Percentiles rank a stretch among this genome's conserved stretches.
Conservation (phyloP, 2,329 filamentous ascomycete genomes). For the Tricladium varicosporioides region DNA sequence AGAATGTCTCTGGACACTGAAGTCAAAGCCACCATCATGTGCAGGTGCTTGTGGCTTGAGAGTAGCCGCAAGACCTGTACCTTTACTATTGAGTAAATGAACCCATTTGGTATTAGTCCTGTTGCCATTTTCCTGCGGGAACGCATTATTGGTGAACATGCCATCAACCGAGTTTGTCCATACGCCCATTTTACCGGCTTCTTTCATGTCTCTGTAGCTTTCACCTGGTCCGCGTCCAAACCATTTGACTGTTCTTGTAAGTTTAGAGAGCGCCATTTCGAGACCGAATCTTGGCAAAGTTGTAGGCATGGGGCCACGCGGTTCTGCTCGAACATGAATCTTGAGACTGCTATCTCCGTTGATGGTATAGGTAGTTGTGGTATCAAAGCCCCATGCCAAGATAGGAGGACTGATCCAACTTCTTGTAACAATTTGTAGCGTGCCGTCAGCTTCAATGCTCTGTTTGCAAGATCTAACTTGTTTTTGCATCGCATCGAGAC, state of each 20-base stretch:
- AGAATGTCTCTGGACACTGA: slow-evolving; percentile 49
- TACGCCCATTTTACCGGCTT: slow-evolving; percentile 55
- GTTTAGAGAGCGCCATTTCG: slow-evolving; percentile 47
- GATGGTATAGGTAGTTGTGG: slow-evolving; percentile 47
- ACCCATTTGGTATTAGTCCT: slow-evolving; percentile 60
- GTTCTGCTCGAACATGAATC: slow-evolving; percentile 46
- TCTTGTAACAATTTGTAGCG: slow-evolving; percentile 1
- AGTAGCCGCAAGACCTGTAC: slow-evolving; percentile 23
- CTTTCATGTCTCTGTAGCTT: slow-evolving; percentile 66
- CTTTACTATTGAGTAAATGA: slow-evolving; percentile 32
- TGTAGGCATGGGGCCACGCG: slow-evolving; percentile 48
- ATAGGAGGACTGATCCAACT: slow-evolving; percentile 9
- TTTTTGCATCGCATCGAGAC: slow-evolving; percentile 7
- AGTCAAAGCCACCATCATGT: slow-evolving; percentile 36
- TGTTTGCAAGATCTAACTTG: slow-evolving; percentile 3
- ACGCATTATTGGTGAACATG: slow-evolving; percentile 60
- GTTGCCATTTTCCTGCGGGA: slow-evolving; percentile 68
- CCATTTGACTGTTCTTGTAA: slow-evolving; percentile 53
- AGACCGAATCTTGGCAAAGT: slow-evolving; percentile 63
- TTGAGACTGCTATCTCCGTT: slow-evolving; percentile 41
- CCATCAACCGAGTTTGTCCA: slow-evolving; percentile 47
- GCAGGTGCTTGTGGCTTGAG: slow-evolving; percentile 15
- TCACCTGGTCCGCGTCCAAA: slow-evolving; percentile 67
- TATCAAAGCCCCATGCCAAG: slow-evolving; percentile 9
- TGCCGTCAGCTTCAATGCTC: neutral